Base-by-base conservation (phyloP, 768 basidiomycete species). In the Fibroporia radiculosa region DNA sequence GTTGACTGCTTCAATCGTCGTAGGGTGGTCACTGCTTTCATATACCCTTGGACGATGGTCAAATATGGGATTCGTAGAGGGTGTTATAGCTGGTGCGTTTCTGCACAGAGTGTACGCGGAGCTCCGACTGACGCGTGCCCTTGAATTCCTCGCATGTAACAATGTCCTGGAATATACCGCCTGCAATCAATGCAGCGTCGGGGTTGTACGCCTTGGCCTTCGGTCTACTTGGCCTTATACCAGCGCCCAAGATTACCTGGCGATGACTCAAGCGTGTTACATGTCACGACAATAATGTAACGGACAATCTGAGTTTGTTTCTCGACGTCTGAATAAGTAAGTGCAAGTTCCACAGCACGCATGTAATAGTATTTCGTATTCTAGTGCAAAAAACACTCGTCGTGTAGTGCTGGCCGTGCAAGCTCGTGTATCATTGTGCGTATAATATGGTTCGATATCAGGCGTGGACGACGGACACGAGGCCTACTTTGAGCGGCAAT, bases 221-320 rank as follows among this genome's bases (percentile, higher is more conserved):
- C 56, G 86, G 86, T n/a, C 60, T 86, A 27, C 72, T 89, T 45
- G 86, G 84, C 2, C 67, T 89, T 18, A 64, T 88, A 41, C 82
- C 84, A 12, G 74, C 75, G 20, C 84, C 84, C 11, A 74, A 68
- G 60, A 65, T 73, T 42, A 67, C 73, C 69, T 65, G 66, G 16
- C 54, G 57, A 28, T 68, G 48, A 60, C 22, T 7, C 29, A 8
- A 31, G 29, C n/a, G 29, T 31, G 29, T 31, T n/a, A n/a, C n/a
- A n/a, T n/a, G n/a, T n/a, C n/a, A n/a, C n/a, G n/a, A n/a, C n/a
- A n/a, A n/a, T n/a, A n/a, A n/a, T n/a, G n/a, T n/a, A n/a, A n/a
- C n/a, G n/a, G n/a, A n/a, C n/a, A n/a, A n/a, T n/a, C n/a, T n/a
- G n/a, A n/a, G n/a, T n/a, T n/a, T n/a, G n/a, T n/a, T n/a, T n/a